Evolutionary conservation across 352 stramenopile genomes (phyloP).

Genomic region (Phytophthora colocasiae): DNA sequence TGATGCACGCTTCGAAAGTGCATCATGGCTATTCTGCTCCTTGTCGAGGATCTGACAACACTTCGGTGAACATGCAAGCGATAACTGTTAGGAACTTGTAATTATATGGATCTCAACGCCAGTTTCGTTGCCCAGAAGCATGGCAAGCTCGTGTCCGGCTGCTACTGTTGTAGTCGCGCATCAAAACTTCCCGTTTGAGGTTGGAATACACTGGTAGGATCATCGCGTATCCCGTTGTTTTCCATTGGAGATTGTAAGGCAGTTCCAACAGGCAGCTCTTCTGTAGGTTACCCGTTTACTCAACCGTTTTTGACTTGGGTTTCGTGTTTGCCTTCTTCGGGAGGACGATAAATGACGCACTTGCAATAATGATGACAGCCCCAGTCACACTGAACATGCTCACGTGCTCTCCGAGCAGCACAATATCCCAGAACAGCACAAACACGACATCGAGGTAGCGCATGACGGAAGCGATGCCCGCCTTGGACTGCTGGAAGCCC

Average conservation of each 20-base stretch:
- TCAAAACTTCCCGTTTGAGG: conserved; percentile 19
- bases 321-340: conserved; percentile 26
- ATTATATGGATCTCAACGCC: conserved; percentile 30
- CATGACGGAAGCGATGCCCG: conserved; percentile 78
- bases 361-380: conserved; percentile 62
- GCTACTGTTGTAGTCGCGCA: conserved; percentile 11
- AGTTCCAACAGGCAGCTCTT: neutral
- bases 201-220: conserved; percentile 4
- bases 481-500: conserved; percentile 82
- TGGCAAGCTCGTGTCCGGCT: conserved; percentile 26
- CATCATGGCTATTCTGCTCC: conserved; percentile 8
- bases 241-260: neutral
- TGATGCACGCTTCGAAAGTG: conserved; percentile 29
- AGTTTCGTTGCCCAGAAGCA: conserved; percentile 2
- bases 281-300: conserved; percentile 9
- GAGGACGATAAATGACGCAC: conserved; percentile 62
- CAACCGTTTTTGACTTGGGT: conserved; percentile 21
- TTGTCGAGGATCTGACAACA: neutral
- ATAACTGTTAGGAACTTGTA: conserved; percentile 34
- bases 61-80: neutral
- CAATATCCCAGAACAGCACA: conserved; percentile 71
- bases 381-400: conserved; percentile 68
- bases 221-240: neutral
- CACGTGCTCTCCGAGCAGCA: conserved; percentile 59
- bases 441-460: conserved; percentile 81